Conservation (phyloP, 331 rosid genomes). For the Prunus yedoensis region DNA sequence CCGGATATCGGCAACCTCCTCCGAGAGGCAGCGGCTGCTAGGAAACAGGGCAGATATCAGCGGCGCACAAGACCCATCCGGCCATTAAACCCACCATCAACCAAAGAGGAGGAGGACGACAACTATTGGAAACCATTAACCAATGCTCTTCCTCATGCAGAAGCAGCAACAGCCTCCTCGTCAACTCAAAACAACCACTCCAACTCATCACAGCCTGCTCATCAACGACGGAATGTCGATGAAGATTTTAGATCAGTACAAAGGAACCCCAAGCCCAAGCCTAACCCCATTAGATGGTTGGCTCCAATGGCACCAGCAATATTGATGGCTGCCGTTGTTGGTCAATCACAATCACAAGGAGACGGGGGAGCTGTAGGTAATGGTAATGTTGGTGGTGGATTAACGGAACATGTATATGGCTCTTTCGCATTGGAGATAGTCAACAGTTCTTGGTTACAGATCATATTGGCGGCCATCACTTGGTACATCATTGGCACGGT, state of each 20-base stretch:
- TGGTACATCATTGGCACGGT: slow-evolving; percentile 69
- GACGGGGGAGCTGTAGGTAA: slow-evolving; percentile 11
- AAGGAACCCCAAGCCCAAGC: background rate
- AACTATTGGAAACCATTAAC: slow-evolving; percentile 70
- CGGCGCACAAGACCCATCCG: slow-evolving; percentile 16
- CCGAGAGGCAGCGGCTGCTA: slow-evolving; percentile 65
- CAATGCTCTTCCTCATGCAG: slow-evolving; percentile 34
- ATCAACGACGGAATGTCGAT: background rate
- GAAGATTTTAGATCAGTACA: background rate
- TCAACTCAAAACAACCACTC: slow-evolving; percentile 20
- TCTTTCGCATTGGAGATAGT: slow-evolving; percentile 74
- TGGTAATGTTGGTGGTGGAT: slow-evolving; percentile 9
- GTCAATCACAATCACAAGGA: slow-evolving; percentile 36
- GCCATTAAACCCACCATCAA: slow-evolving; percentile 21
- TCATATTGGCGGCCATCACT: slow-evolving; percentile 52
- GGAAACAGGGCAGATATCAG: slow-evolving; percentile 35
- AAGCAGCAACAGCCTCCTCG: slow-evolving; percentile 39
- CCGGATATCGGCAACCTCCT: slow-evolving; percentile 51
- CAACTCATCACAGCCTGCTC: slow-evolving; percentile 18
- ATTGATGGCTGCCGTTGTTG: slow-evolving; percentile 47
- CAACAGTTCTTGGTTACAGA: slow-evolving; percentile 74
- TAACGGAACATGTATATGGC: slow-evolving; percentile 68
- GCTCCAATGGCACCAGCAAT: slow-evolving; percentile 53
- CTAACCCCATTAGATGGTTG: slow-evolving; percentile 43
- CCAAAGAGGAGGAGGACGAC: slow-evolving; percentile 33